Base-by-base conservation (phyloP, 2,329 filamentous ascomycete species). In the Sordariomycetes sp. region DNA sequence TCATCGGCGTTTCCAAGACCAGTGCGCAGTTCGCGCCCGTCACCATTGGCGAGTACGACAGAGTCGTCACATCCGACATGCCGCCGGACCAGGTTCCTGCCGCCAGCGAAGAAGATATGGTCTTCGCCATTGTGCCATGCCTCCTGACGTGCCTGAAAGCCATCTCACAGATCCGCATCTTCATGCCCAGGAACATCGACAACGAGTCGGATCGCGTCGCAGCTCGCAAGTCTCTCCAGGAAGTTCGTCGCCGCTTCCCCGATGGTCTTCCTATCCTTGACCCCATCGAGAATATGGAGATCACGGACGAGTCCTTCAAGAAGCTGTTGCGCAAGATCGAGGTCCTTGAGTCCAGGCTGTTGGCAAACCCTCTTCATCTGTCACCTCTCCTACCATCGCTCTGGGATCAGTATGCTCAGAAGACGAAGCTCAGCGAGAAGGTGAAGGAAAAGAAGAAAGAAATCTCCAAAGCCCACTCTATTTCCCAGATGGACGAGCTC, bases 221-320 rank as follows among this genome's bases (percentile, higher is more conserved):
- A n/a, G 71, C 83, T 32, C 75, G 80, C 37, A 83, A 83, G 43
- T 72, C 69, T 2, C 59, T 96, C 19, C 72, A 76, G 27, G 90
- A 96, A 57, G 80, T 94, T 12, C 75, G 84, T 58, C 78, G 78
- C 45, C 80, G 92, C 18, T 96, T 98, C 63, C 87, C 88, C 1
- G 92, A 98, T 51, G 92, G 92, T 4, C 66, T 98, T 37, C 82
- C 92, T 4, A 70, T 88, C 6, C 64, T 98, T 14, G 92, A 98
- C 49, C 92, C 92, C 0, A 81, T 98, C 25, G 88, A 96, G 57
- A 88, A 95, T 51, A 96, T 98, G 92, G 75, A 78, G 19, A 96
- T 98, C 49, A 81, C 71, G 4, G 92, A 96, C 49, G 87, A 94
- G 2, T 79, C 78, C 0, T 96, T 98, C 66, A 95, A 93, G 68